Evolutionary conservation across 2,329 filamentous ascomycete species (phyloP), one percentile per base, ranked within the genome.

Genomic region (Ramularia collo-cygni): DNA sequence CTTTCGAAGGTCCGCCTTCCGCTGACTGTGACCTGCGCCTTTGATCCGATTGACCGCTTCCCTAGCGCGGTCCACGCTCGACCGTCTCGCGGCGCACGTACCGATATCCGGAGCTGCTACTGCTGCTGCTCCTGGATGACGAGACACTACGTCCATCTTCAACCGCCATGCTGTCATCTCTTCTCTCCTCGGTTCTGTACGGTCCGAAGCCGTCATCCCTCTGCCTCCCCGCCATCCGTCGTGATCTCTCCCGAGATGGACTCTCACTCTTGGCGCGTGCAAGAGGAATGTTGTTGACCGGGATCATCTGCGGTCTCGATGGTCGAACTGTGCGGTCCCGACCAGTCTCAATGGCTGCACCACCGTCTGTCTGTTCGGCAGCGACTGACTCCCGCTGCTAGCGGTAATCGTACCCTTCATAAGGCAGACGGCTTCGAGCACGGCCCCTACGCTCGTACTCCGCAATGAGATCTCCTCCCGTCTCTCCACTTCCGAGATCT

Each of bases 231-330:
- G 44, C 35, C 10, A 14, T 14, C 10, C 31, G 17, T n/a, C 16
- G 21, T 13, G 48, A 24, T 10, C 37, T 38, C 28, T 59, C 56
- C 12, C 55, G 42, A 15, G 55, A 57, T 8, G 57, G 57, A 38
- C 56, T 58, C 42, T 58, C 55, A 40, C 55, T 58, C 15, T 52
- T 35, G 4, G 50, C 48, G 9, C 39, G 41, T 21, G 38, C 40
- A 13, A 55, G 43, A 8, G 45, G 41, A 16, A 38, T 31, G 27
- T 35, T 29, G 28, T 42, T 35, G 35, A 32, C 42, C 2, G 36
- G 46, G 19, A 47, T n/a, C n/a, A n/a, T n/a, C n/a, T n/a, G n/a
- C n/a, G n/a, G n/a, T n/a, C n/a, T n/a, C n/a, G n/a, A n/a, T 4
- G 40, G 42, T 32, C 24, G 28, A 4, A 37, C 28, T 19, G 33